Evolutionary conservation across 202 grass and related monocot species (phyloP), one percentile per base, ranked within the genome.

Genomic region (Hordeum pubiflorum): DNA sequence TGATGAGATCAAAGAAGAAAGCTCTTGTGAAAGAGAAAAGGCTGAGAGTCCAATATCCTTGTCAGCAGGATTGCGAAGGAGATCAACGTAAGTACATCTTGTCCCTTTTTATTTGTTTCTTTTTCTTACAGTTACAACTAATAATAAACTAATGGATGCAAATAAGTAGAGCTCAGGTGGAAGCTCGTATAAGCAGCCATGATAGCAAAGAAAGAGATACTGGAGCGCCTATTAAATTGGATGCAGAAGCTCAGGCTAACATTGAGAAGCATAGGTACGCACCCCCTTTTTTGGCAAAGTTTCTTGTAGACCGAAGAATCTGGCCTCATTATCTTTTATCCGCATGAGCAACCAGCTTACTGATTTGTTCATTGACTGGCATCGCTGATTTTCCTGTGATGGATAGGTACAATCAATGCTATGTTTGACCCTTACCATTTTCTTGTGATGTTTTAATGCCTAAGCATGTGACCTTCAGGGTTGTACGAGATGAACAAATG

Each of bases 251-350:
- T 31, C 80, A 93, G 41, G 85, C 81, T 85, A 58, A 79, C 74
- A 94, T 97, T 66, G 94, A 90, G 78, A 97, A 94, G 78, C 94
- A 97, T 65, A 97, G 94, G 91, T 91, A 74, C 54, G 24, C 22
- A 24, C 27, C 33, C 37, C 15, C 18, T 70, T 57, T 74, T 60
- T 72, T 57, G 20, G 37, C 69, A n/a, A 63, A 32, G 27, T 9
- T 31, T 32, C 13, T 41, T 3, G 20, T 3, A 0, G 27, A 52
- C 32, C 22, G 15, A 0, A 3, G 66, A 3, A 4, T 81, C 18
- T 31, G 33, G 12, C 14, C n/a, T 27, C 10, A 38, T 6, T 58
- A 67, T 58, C 81, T 13, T 26, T 15, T 78, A 36, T 37, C n/a
- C 21, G 31, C 33, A 64, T 0, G 6, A 69, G 9, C 18, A 64